Base-by-base conservation (phyloP, 2,329 filamentous ascomycete species). In the Emergomyces africanus region DNA sequence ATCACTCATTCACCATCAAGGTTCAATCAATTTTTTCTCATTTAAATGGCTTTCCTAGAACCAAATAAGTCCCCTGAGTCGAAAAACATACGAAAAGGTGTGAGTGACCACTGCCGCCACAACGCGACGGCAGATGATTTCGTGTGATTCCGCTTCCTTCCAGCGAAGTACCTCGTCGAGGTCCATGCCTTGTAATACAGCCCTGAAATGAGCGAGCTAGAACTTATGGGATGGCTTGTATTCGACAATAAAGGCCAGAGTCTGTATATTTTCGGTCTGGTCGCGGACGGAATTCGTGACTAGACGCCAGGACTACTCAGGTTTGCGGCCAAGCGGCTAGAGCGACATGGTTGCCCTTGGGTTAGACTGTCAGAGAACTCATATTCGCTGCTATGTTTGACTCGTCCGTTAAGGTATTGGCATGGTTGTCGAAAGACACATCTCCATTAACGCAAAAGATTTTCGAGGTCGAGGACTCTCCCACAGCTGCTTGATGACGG, bases 21-120 rank as follows among this genome's bases (percentile, higher is more conserved):
- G n/a, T n/a, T n/a, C n/a, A n/a, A n/a, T n/a, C n/a, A n/a, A n/a
- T n/a, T n/a, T n/a, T n/a, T n/a, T n/a, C n/a, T n/a, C n/a, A n/a
- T n/a, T n/a, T n/a, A n/a, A n/a, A n/a, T n/a, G n/a, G n/a, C n/a
- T n/a, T n/a, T n/a, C n/a, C n/a, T n/a, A n/a, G n/a, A n/a, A 39
- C 37, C 37, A 39, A 39, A 30, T 30, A 30, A 30, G 14, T 15
- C 2, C 30, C 6, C 6, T 30, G 30, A 30, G 30, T 30, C 30
- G 62, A 9, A 80, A 71, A 71, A 81, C 81, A 64, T 80, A 79
- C 39, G 76, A 70, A 64, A 76, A 80, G 30, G 30, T 30, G 3
- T 30, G 30, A 30, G 30, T 30, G 30, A 30, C 6, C 6, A 30
- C 30, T 0, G 71, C 74, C 65, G 80, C 73, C 4, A 75, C 75